Conservation (phyloP, 2,329 filamentous ascomycete genomes). For the Ascocoryne sarcoides region DNA sequence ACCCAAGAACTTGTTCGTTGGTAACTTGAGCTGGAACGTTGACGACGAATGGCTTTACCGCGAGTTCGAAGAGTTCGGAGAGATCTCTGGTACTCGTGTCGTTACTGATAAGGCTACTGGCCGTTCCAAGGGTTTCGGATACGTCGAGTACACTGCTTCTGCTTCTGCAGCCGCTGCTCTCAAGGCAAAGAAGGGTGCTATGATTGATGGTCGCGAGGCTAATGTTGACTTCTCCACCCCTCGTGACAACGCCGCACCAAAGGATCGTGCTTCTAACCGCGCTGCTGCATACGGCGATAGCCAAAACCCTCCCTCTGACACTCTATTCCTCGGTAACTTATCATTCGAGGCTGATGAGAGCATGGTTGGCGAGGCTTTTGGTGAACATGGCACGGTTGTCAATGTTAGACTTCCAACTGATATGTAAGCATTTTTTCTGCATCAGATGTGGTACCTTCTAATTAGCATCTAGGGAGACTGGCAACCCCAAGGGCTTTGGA, state of each 20-base stretch:
- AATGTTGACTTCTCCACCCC: conserved; percentile 64
- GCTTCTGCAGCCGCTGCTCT: conserved; percentile 54
- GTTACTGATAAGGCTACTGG: conserved; percentile 59
- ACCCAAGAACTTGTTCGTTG: conserved; percentile 59
- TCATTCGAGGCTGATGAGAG: conserved; percentile 61
- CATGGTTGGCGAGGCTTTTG: conserved; percentile 54
- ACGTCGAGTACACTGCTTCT: conserved; percentile 58
- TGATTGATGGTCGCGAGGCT: conserved; percentile 57
- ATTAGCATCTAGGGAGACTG: conserved; percentile 42
- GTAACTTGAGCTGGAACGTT: conserved; percentile 67
- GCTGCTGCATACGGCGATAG: conserved; percentile 53
- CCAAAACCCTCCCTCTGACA: conserved; percentile 54
- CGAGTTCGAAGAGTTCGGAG: conserved; percentile 61
- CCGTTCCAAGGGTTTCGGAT: conserved; percentile 65
- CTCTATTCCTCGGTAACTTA: conserved; percentile 65
- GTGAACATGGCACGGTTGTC: conserved; percentile 51
- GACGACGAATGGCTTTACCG: conserved; percentile 63
- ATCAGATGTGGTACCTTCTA: conserved; percentile 15
- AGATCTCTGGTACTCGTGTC: conserved; percentile 54
- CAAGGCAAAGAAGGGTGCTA: conserved; percentile 52
- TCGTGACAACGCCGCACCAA: conserved; percentile 40
- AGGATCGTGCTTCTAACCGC: conserved; percentile 42
- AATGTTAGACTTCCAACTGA: conserved; percentile 65
- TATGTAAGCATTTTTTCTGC: conserved; percentile 32
- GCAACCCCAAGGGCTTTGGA: conserved; percentile 63